Conservation (phyloP, 495 filamentous ascomycete genomes). For the Penicillium psychrofluorescens region DNA sequence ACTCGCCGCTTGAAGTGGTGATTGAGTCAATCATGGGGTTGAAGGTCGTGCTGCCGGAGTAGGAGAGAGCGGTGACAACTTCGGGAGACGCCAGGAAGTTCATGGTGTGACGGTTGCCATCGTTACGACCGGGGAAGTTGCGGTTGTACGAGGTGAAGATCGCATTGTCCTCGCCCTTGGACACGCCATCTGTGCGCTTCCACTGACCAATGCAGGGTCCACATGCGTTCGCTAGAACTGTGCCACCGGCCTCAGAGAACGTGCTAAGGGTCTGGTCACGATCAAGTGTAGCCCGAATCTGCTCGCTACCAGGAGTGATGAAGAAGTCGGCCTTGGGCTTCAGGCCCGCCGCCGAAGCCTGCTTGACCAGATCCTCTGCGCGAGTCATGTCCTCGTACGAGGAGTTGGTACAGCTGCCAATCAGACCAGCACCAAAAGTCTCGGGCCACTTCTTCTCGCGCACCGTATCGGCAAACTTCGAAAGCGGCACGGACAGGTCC, state of each 20-base stretch:
- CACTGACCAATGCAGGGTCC: slow-evolving; percentile 95
- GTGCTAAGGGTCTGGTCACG: slow-evolving; percentile 77
- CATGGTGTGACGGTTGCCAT: slow-evolving; percentile 93
- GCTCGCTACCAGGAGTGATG: slow-evolving; percentile 92
- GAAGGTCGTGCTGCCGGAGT: slow-evolving; percentile 87
- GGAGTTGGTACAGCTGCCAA: slow-evolving; percentile 97
- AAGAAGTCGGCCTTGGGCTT: slow-evolving; percentile 88
- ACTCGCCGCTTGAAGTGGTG: slow-evolving; percentile 68
- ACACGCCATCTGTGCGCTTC: slow-evolving; percentile 78
- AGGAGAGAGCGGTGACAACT: slow-evolving; percentile 91
- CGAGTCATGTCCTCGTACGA: slow-evolving; percentile 98
- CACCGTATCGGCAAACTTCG: slow-evolving; percentile 76
- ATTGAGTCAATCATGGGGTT: slow-evolving; percentile 89
- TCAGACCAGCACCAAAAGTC: slow-evolving; percentile 83
- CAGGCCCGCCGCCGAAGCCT: slow-evolving; percentile 77
- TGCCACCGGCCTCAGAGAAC: slow-evolving; percentile 82
- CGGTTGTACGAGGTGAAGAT: slow-evolving; percentile 98
- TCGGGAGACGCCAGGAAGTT: slow-evolving; percentile 97
- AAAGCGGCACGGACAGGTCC: slow-evolving; percentile 86
- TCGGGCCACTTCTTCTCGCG: slow-evolving; percentile 82
- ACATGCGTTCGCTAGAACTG: slow-evolving; percentile 90
- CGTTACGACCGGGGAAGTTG: slow-evolving; percentile 95
- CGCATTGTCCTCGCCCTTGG: slow-evolving; percentile 83
- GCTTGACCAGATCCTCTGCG: slow-evolving; percentile 83
- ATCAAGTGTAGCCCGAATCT: slow-evolving; percentile 89